Base-by-base conservation (phyloP, 2,329 filamentous ascomycete species). In the Arthroderma sp. region DNA sequence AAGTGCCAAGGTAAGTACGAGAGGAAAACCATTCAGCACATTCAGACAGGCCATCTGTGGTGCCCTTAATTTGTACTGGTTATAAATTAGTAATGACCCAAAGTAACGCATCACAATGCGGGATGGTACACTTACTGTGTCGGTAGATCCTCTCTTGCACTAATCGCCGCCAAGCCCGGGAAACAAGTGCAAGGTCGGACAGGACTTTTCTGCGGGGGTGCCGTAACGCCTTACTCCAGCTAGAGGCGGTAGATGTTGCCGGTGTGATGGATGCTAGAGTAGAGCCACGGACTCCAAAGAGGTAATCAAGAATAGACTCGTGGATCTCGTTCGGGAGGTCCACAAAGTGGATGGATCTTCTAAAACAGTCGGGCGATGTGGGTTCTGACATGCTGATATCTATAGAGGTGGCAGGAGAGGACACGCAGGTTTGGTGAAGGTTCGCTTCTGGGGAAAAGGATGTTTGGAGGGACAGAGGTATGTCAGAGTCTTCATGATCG, bases 101-200 rank as follows among this genome's bases (percentile, higher is more conserved):
- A 33, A 30, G 43, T n/a, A 22, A 42, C 36, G 4, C 15, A 47
- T 50, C 31, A 22, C 15, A 8, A 2, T 46, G 11, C 8, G 37
- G 11, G 9, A 30, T 11, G 9, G 32, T 38, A 22, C 27, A 49
- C 64, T 57, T 33, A 67, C 64, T 76, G 58, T 85, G 81, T 36
- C 82, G 73, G 62, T 84, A 87, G 2, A 87, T 72, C 33, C 82
- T 72, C 56, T 81, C 74, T 58, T 86, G 83, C 15, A 87, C 76
- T 45, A 85, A 57, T 32, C 69, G 64, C 40, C 79, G 73, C 81
- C 81, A 86, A n/a, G 73, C 62, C 3, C 61, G 68, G 10, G 60
- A 68, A 27, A 68, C 77, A 42, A 83, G 63, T 3, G 81, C 75
- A 47, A 85, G 60, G 50, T 80, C 72, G 0, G 81, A 82, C 32